A percentile compares a stretch with the other conserved stretches of the same genome.
phyloP scores from a whole-genome alignment of 192 early-diverging fungal species.

The Linnemannia exigua region DNA sequence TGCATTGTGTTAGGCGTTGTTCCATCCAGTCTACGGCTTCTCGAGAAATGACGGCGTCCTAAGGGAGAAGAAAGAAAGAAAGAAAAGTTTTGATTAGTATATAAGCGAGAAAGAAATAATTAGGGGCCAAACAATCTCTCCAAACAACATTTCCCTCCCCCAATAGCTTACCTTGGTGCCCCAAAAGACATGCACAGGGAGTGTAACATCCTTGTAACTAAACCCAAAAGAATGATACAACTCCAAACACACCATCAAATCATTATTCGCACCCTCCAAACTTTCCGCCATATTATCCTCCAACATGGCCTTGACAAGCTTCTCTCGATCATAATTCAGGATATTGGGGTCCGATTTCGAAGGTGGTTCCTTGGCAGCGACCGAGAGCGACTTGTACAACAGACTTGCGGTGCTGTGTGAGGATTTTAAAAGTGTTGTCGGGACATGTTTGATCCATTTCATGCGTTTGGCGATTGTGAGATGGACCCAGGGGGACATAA shows the following conservation, averaged over 20 bases:
- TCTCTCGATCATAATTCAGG: constrained; percentile 53
- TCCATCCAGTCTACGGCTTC: constrained; percentile 63
- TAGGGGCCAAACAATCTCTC: not conserved
- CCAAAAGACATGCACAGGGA: constrained; percentile 60
- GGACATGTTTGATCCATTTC: constrained; percentile 60
- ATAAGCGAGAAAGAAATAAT: not conserved
- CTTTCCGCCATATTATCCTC: constrained; percentile 59
- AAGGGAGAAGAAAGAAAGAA: not conserved
- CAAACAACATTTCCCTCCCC: not conserved
- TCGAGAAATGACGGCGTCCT: constrained; percentile 56
- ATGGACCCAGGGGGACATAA: constrained; percentile 61
- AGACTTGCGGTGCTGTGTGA: constrained; percentile 39
- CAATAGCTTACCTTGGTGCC: constrained; percentile 54
- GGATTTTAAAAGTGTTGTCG: constrained; percentile 50
- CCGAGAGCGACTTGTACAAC: constrained; percentile 48
- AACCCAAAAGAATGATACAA: constrained; percentile 58
- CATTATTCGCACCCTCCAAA: constrained; percentile 59
- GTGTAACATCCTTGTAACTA: constrained; percentile 58
- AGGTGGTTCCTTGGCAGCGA: constrained; percentile 55
- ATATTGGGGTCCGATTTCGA: constrained; percentile 51
- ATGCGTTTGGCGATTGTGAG: constrained; percentile 58
- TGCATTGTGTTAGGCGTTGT: constrained; percentile 50
- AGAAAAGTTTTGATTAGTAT: not conserved
- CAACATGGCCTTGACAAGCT: constrained; percentile 56
- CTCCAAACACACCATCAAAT: constrained; percentile 59